Percentiles rank a stretch among this genome's conserved stretches.
phyloP scores from a whole-genome alignment of 129 eudicot genomes.

The Artemisia annua region DNA sequence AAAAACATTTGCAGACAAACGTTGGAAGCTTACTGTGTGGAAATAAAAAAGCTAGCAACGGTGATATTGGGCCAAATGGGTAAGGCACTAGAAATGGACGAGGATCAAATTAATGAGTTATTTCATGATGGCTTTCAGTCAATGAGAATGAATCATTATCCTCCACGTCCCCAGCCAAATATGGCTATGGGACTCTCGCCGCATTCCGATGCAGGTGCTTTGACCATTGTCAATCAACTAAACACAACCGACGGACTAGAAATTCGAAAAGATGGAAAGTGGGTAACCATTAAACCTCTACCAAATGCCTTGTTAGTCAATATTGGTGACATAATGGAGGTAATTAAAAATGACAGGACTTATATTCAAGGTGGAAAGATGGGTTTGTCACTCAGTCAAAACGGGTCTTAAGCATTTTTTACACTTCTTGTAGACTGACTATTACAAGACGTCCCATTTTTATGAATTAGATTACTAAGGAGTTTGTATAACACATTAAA shows the following conservation, averaged over 20 bases:
- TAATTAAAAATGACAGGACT: background rate
- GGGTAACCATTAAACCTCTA: constrained; percentile 26
- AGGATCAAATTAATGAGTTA: constrained; percentile 9
- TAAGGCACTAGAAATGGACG: constrained; percentile 22
- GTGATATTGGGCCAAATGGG: constrained; percentile 23
- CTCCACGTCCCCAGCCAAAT: constrained; percentile 20
- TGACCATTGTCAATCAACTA: constrained; percentile 24
- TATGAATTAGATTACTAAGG: too few species aligned
- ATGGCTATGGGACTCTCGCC: constrained; percentile 25
- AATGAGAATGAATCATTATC: constrained; percentile 29
- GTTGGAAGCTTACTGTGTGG: constrained; percentile 20
- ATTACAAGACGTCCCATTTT: too few species aligned
- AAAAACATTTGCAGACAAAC: constrained; percentile 10
- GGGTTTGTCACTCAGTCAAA: too few species aligned
- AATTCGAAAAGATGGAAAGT: constrained; percentile 24
- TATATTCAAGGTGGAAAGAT: too few species aligned
- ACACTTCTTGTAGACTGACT: too few species aligned
- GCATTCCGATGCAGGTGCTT: constrained; percentile 27
- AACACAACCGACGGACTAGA: constrained; percentile 17
- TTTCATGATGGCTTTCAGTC: constrained; percentile 20
- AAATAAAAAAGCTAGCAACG: constrained; percentile 19
- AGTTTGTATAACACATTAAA: too few species aligned
- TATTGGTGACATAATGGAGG: constrained; percentile 30
- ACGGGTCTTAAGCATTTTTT: too few species aligned
- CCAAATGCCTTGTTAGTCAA: constrained; percentile 14